phyloP scores from a whole-genome alignment of 345 rosid species.

The Brassica nigra region DNA sequence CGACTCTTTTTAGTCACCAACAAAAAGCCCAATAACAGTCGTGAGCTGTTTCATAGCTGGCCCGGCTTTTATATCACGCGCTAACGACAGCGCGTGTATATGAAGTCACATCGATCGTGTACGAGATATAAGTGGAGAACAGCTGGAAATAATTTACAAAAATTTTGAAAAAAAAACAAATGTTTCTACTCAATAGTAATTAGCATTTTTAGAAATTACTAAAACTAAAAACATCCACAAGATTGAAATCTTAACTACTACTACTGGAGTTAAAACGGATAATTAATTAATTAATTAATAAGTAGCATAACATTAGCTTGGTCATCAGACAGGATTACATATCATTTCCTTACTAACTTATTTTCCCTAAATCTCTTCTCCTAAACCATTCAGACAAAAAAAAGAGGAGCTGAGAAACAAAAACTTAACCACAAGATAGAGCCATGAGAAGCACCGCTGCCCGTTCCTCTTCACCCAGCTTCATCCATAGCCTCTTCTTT shows the following conservation, averaged over 20 bases:
- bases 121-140: not conserved
- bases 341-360: constrained; percentile 28
- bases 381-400: constrained; percentile 4
- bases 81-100: constrained; percentile 1
- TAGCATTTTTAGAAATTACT: not conserved
- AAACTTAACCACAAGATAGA: constrained; percentile 72
- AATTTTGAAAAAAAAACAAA: not conserved
- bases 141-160: constrained; percentile 5
- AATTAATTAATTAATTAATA: constrained; percentile 7
- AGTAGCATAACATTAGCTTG: constrained; percentile 19
- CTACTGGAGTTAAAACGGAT: not conserved
- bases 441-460: constrained; percentile 93
- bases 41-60: constrained; percentile 39
- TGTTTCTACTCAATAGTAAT: not conserved
- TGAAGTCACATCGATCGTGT: not conserved
- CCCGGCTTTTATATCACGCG: constrained; percentile 12
- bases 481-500: constrained; percentile 58
- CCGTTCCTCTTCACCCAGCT: constrained; percentile 81
- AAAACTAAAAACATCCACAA: not conserved
- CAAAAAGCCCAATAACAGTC: constrained; percentile 25
- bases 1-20: constrained; percentile 16
- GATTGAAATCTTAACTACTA: not conserved
- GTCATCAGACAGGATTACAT: constrained; percentile 24
- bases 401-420: constrained; percentile 1
- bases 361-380: constrained; percentile 28